Evolutionary conservation across 257 asterid species (phyloP).

Genomic region (Thymus mandschuricus): DNA sequence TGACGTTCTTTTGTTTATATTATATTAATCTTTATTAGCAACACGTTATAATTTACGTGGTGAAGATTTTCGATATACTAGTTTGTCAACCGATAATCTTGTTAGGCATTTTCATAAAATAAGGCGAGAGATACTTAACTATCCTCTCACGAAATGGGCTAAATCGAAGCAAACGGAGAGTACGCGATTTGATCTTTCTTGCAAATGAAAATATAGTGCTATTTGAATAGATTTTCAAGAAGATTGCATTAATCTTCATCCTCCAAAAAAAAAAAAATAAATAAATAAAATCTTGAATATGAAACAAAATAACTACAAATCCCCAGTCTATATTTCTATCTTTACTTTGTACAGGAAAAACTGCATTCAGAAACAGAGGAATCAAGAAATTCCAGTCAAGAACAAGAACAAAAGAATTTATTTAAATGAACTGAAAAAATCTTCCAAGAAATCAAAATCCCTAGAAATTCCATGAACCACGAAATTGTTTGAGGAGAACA

Average conservation of each 20-base stretch:
- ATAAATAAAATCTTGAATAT: no score
- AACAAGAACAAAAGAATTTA: not conserved
- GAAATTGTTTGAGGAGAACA: constrained; percentile 42
- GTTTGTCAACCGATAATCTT: not conserved
- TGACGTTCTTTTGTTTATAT: no score
- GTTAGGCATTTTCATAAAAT: not conserved
- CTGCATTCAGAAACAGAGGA: not conserved
- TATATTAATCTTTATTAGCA: no score
- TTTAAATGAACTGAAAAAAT: constrained; percentile 33
- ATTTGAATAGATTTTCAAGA: not conserved
- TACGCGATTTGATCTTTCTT: not conserved
- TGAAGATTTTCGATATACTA: no score
- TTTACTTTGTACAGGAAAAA: not conserved
- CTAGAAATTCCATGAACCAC: constrained; percentile 64
- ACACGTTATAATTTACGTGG: not conserved
- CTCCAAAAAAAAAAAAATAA: not conserved
- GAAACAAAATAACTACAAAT: not conserved
- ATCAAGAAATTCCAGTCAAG: not conserved
- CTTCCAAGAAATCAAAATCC: constrained; percentile 39
- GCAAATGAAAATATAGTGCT: no score
- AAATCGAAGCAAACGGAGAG: no score
- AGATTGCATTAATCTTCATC: not conserved
- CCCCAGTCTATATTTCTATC: not conserved
- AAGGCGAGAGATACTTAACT: not conserved
- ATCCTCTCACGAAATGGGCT: no score